phyloP scores from a whole-genome alignment of 2,329 filamentous ascomycete species.

The Teratosphaeria gauchensis region DNA sequence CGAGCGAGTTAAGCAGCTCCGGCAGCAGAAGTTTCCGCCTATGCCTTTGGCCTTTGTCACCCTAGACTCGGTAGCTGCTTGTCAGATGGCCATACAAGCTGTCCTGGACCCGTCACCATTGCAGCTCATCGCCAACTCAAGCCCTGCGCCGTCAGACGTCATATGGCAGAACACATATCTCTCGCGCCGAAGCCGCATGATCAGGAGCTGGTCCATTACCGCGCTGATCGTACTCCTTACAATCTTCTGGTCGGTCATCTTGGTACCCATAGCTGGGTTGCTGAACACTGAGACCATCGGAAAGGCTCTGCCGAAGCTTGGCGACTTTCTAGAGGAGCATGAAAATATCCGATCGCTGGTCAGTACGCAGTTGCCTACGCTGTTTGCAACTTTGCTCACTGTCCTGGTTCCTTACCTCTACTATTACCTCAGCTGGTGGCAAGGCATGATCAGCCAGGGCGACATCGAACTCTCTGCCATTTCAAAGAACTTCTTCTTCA shows the following conservation, averaged over 20 bases:
- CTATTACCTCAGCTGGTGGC: slow-evolving; percentile 79
- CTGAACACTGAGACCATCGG: slow-evolving; percentile 73
- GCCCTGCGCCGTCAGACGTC: slow-evolving; percentile 84
- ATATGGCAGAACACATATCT: slow-evolving; percentile 92
- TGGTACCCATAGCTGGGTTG: slow-evolving; percentile 68
- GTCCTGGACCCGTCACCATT: slow-evolving; percentile 84
- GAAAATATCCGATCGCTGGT: slow-evolving; percentile 65
- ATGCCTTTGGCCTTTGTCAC: slow-evolving; percentile 89
- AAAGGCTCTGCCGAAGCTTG: slow-evolving; percentile 61
- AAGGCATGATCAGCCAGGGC: slow-evolving; percentile 90
- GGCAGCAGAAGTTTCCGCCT: slow-evolving; percentile 65
- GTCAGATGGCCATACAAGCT: slow-evolving; percentile 92
- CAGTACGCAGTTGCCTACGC: slow-evolving; percentile 77
- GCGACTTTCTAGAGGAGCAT: slow-evolving; percentile 56
- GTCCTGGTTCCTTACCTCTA: slow-evolving; percentile 88
- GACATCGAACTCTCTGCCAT: slow-evolving; percentile 92
- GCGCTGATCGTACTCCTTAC: slow-evolving; percentile 72
- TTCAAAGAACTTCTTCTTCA: slow-evolving; percentile 97
- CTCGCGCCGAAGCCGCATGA: slow-evolving; percentile 60
- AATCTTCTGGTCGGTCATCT: slow-evolving; percentile 76
- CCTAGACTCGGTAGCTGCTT: slow-evolving; percentile 87
- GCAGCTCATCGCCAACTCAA: slow-evolving; percentile 72
- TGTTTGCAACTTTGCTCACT: slow-evolving; percentile 78
- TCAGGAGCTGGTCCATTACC: slow-evolving; percentile 76
- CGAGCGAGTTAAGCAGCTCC: slow-evolving; percentile 58